Evolutionary conservation across 192 early-diverging fungal species (phyloP).

Genomic region (Rhizoclosmatium sp.): DNA sequence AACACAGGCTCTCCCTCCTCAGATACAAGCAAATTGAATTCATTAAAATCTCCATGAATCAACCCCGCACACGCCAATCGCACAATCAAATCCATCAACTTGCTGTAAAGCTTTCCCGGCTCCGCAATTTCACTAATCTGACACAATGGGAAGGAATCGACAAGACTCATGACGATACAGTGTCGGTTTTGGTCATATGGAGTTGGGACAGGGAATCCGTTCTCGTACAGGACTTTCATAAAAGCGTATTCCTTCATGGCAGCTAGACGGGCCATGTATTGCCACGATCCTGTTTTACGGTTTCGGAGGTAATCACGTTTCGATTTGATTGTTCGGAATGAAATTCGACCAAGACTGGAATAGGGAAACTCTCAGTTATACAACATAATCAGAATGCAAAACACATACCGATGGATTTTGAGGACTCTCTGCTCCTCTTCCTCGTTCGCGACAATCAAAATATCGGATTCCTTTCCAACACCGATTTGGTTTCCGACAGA

Average conservation of each 20-base stretch:
- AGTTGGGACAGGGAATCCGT: conserved; percentile 95
- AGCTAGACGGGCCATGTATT: conserved; percentile 98
- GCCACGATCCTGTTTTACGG: conserved; percentile 95
- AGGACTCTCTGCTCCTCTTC: conserved; percentile 90
- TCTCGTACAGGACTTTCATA: conserved; percentile 95
- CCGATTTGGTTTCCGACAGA: conserved; percentile 99
- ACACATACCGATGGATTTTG: conserved; percentile 84
- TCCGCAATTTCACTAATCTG: conserved; percentile 87
- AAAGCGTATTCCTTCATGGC: conserved; percentile 99
- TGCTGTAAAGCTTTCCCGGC: conserved; percentile 91
- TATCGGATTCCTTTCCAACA: conserved; percentile 99
- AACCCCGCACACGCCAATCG: conserved; percentile 92
- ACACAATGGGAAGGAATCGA: conserved; percentile 94
- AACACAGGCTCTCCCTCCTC: conserved; percentile 83
- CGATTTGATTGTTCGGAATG: conserved; percentile 95
- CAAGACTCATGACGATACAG: conserved; percentile 95
- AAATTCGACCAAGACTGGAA: conserved; percentile 86
- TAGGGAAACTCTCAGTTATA: not conserved
- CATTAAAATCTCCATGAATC: conserved; percentile 99
- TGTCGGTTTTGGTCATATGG: conserved; percentile 95
- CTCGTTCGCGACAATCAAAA: conserved; percentile 95
- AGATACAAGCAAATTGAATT: conserved; percentile 95
- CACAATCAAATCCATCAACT: conserved; percentile 96
- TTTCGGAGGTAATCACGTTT: conserved; percentile 98
- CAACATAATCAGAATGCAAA: not conserved